Evolutionary conservation across 2,329 filamentous ascomycete genomes (phyloP).

Genomic region (Nothophoma quercina): DNA sequence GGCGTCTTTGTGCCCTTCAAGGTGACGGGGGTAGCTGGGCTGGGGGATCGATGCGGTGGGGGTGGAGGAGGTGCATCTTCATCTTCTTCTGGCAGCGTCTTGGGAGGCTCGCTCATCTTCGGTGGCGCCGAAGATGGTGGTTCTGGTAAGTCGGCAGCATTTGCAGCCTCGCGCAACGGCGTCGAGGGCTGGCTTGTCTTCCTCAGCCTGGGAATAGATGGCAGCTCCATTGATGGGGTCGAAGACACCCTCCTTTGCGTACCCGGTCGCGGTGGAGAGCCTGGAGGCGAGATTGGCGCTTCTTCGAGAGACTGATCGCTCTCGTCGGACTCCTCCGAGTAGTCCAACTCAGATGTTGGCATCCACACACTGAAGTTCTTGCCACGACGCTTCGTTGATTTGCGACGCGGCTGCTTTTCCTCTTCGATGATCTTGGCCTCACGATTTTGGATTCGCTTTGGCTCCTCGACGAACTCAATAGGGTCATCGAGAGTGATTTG

Average conservation of each 20-base stretch:
- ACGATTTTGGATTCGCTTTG: constrained; percentile 12
- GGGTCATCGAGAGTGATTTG: constrained; percentile 48
- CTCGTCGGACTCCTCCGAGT: constrained; percentile 46
- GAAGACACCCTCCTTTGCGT: constrained; percentile 57
- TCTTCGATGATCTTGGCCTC: constrained; percentile 20
- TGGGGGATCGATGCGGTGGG: constrained; percentile 62
- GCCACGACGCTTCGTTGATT: constrained; percentile 42
- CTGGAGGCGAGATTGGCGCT: constrained; percentile 28
- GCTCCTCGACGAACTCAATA: constrained; percentile 23
- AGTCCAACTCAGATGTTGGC: constrained; percentile 50
- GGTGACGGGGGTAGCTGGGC: constrained; percentile 56
- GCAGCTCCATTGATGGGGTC: constrained; percentile 56
- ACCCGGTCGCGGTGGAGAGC: constrained; percentile 43
- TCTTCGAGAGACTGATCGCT: constrained; percentile 33
- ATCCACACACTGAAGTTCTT: constrained; percentile 60
- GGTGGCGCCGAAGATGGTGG: constrained; percentile 38
- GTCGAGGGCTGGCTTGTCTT: constrained; percentile 52
- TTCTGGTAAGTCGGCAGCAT: constrained; percentile 22
- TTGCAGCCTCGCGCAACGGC: constrained; percentile 30
- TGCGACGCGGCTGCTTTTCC: constrained; percentile 35
- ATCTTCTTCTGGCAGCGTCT: constrained; percentile 27
- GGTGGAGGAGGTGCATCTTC: constrained; percentile 50
- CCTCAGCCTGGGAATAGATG: constrained; percentile 54
- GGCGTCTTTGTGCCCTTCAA: constrained; percentile 55
- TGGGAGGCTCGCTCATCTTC: constrained; percentile 37